Base-by-base conservation (phyloP, 257 asterid species). In the Knoxia roxburghii region DNA sequence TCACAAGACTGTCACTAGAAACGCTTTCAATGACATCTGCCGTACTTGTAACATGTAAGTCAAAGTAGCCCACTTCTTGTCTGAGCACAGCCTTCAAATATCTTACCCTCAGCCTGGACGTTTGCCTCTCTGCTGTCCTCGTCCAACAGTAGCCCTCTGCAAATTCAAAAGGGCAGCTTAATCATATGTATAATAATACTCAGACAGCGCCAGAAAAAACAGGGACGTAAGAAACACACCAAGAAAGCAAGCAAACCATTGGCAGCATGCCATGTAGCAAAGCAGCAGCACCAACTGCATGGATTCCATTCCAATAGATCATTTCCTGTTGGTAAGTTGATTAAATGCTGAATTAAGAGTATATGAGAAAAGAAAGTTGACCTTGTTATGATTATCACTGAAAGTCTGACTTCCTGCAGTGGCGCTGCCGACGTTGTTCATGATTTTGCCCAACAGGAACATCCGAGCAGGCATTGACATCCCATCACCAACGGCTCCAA, bases 91-190 rank as follows among this genome's bases (percentile, higher is more conserved):
- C 97, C 80, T 87, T 86, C 8, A 93, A 65, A 65, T 93, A 93
- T 41, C 84, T 79, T 15, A 81, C 76, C 66, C 97, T 77, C 54
- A 93, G 48, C 60, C 87, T 80, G 0, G 95, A 86, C 26, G 97
- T 95, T 78, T 90, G 97, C 58, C 97, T 85, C 82, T 90, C 97
- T 14, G 93, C 96, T 12, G 99, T 90, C 78, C 96, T 85, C 62
- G 97, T 85, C 97, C 97, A 94, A 65, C 97, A 94, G 78, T 84
- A 94, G 1, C 96, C 97, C 95, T 94, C 99, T 93, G 66, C 0
- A 56, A 26, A 33, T 12, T 17, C 6, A 60, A 1, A 18, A 29
- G 24, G 54, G 20, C 2, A 49, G 26, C n/a, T n/a, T n/a, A 7
- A 7, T 29, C 3, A 41, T 6, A 23, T 2, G 35, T 41, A 40